These are phyloP conservation scores for Carpinus viminea DNA, from an alignment of 306 rosid species.

Conservation along the genomic window DNA sequence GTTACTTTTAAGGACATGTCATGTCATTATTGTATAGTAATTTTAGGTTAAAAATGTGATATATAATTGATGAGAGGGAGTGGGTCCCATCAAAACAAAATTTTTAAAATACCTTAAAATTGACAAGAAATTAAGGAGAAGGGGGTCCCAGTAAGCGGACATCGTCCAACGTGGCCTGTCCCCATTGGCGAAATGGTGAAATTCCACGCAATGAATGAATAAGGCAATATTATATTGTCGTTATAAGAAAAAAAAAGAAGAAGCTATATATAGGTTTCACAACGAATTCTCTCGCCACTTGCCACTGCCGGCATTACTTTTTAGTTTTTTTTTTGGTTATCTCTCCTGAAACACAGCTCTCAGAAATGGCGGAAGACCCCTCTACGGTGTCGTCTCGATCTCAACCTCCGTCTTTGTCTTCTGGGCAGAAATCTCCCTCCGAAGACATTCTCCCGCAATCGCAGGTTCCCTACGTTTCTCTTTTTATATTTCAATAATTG, in stretches of 20 bases:
- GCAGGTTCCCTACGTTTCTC: constrained; percentile 41
- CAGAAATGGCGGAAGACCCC: constrained; percentile 54
- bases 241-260: no score
- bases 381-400: constrained; percentile 43
- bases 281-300: neutral
- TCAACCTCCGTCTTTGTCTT: constrained; percentile 3
- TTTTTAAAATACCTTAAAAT: no score
- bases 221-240: neutral
- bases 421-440: constrained; percentile 31
- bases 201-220: neutral
- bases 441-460: constrained; percentile 39
- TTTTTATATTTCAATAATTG: neutral
- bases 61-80: no score
- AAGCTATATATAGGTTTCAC: neutral
- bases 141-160: no score
- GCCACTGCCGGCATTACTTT: neutral
- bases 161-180: neutral
- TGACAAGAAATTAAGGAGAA: no score
- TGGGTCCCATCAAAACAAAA: no score
- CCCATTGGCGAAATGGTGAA: neutral
- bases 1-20: no score
- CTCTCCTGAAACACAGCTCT: neutral
- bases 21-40: no score
- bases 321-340: no score
- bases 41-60: no score